These are phyloP conservation scores for Iberis amara DNA, from an alignment of 441 rosid genomes.

Conservation along the genomic window DNA sequence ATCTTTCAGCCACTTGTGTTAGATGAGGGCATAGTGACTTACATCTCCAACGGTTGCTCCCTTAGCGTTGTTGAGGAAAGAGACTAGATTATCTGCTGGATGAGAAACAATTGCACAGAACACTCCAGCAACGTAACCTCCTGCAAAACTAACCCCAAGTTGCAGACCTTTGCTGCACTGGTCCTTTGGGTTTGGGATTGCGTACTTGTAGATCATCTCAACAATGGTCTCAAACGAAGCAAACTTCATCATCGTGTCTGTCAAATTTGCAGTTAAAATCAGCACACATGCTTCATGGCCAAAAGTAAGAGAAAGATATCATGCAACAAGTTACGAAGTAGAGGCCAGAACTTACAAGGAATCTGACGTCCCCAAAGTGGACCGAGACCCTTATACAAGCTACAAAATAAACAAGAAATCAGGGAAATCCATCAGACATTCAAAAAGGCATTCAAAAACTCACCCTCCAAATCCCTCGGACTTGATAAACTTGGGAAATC, in stretches of 20 bases:
- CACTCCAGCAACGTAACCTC: conserved; percentile 94
- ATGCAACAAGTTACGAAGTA: not conserved
- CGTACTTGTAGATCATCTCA: conserved; percentile 86
- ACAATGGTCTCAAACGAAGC: conserved; percentile 96
- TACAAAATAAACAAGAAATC: conserved; percentile 31
- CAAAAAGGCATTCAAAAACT: conserved; percentile 17
- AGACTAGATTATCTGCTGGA: conserved; percentile 97
- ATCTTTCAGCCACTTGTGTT: not conserved
- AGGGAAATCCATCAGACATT: conserved; percentile 2
- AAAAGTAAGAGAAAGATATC: conserved; percentile 1
- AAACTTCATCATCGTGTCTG: conserved; percentile 99
- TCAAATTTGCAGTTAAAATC: conserved; percentile 12
- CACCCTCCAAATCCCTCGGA: conserved; percentile 93
- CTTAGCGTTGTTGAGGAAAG: conserved; percentile 97
- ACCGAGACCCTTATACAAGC: conserved; percentile 92
- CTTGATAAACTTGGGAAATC: conserved; percentile 86
- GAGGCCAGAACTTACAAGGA: not conserved
- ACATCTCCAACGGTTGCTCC: conserved; percentile 99
- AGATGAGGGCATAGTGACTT: conserved; percentile 29
- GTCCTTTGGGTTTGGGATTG: conserved; percentile 76
- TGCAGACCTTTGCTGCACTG: conserved; percentile 86
- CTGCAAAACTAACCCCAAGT: conserved; percentile 91
- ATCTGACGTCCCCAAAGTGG: conserved; percentile 81
- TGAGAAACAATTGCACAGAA: conserved; percentile 95
- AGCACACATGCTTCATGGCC: conserved; percentile 4